Evolutionary conservation across 164 flowering plant species (phyloP), one percentile per base, ranked within the genome.

Genomic region (Vitis rupestris): DNA sequence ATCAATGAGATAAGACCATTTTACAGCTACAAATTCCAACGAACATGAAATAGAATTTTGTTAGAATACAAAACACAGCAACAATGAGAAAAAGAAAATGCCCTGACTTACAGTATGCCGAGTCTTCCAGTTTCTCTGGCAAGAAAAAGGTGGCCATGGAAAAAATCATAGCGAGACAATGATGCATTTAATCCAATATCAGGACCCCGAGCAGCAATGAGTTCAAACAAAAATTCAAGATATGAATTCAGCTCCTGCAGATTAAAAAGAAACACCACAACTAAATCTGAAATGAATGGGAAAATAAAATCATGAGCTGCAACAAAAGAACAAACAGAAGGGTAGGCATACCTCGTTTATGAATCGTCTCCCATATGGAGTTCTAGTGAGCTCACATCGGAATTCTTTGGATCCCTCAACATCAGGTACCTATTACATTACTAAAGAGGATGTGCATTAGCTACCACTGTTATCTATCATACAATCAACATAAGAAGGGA

Each of bases 121-220:
- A 95, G 92, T 75, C 99, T 83, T 68, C 92, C 87, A 58, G 93
- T 79, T 50, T 82, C 91, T 1, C 70, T 31, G 49, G 98, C 91
- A 75, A 95, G 72, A 74, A 95, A 91, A 63, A 93, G 80, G 82
- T 95, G 99, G 63, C 99, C 98, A 72, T 93, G 99, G 72, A 95
- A 95, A 0, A 95, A 80, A 80, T 93, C 98, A 78, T 77, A 95
- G 67, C 98, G 96, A 77, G 60, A 83, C 64, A 93, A 63, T 16
- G 93, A 82, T 12, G 88, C 88, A 74, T 90, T 75, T 74, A 95
- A 78, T 56, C 98, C 99, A 64, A 90, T 76, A 16, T 65, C 64
- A 9, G 98, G 93, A 48, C 93, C 94, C 10, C 97, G 90, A 58
- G 82, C 71, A 75, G 59, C 90, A 76, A 95, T 91, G 50, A 85